A percentile compares a stretch with the other conserved stretches of the same genome.
These are phyloP conservation scores for Dactylonectria macrodidyma DNA, from an alignment of 2,329 filamentous ascomycete species.

Conservation along the genomic window DNA sequence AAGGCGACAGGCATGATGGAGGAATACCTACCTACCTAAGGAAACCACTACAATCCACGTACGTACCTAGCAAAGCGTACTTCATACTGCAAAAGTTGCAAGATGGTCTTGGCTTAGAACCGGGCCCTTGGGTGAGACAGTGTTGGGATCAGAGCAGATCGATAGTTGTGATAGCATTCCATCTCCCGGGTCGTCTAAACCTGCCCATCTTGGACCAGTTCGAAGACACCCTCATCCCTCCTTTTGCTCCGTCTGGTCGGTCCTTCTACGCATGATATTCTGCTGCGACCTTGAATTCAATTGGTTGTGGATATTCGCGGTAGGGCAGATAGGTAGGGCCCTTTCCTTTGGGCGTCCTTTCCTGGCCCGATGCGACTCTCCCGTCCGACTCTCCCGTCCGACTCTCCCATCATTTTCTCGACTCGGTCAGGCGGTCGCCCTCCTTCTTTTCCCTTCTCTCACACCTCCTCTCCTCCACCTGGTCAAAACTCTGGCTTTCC, in stretches of 20 bases:
- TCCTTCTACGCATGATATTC: too few species aligned
- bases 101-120: not conserved
- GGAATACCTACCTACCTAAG: too few species aligned
- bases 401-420: not conserved
- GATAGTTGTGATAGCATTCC: slow-evolving; percentile 11
- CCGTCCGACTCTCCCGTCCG: not conserved
- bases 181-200: not conserved
- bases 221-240: too few species aligned
- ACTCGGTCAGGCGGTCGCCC: not conserved
- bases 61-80: not conserved
- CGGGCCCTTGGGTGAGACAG: not conserved
- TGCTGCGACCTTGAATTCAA: too few species aligned
- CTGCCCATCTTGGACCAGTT: not conserved
- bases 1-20: not conserved
- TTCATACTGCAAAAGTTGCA: not conserved
- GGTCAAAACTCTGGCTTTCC: not conserved
- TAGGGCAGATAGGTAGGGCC: too few species aligned
- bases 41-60: too few species aligned
- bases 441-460: slow-evolving; percentile 1
- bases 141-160: not conserved
- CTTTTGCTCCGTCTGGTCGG: too few species aligned
- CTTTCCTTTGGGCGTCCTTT: too few species aligned
- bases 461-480: slow-evolving; percentile 27
- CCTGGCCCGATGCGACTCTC: too few species aligned
- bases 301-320: too few species aligned